Percentiles rank a stretch among this genome's conserved stretches.
Evolutionary conservation across 148 eudicot species (phyloP).

Genomic region (Rhododendron ovatum): DNA sequence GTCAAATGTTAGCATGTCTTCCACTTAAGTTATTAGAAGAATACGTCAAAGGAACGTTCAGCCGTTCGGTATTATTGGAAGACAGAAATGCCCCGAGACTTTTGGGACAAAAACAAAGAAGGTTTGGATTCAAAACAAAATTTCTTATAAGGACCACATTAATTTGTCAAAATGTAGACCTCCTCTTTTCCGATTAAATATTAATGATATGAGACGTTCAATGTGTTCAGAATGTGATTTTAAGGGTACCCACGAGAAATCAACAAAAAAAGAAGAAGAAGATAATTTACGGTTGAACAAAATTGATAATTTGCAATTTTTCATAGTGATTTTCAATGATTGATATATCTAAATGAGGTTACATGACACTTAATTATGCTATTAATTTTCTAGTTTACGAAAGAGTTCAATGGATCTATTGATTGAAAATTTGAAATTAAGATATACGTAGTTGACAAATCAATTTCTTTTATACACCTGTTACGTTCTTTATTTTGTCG

Average conservation of each 20-base stretch:
- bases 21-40: background rate
- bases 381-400: background rate
- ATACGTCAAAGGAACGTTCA: background rate
- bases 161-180: no score
- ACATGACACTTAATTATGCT: background rate
- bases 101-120: background rate
- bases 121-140: no score
- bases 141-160: no score
- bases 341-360: background rate
- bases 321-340: background rate
- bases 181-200: no score
- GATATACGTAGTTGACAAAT: background rate
- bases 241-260: accelerated
- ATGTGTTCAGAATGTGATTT: no score
- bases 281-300: background rate
- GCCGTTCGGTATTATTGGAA: background rate
- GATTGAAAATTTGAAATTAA: background rate
- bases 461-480: background rate
- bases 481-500: background rate
- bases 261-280: background rate
- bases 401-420: background rate
- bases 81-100: background rate
- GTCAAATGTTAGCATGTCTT: constrained; percentile 3
- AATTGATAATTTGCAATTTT: background rate
- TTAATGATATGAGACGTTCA: no score